Percentiles rank a stretch among this genome's conserved stretches.
Evolutionary conservation across 176 grass and related monocot genomes (phyloP).

Genomic region (bread wheat (Triticum aestivum)): DNA sequence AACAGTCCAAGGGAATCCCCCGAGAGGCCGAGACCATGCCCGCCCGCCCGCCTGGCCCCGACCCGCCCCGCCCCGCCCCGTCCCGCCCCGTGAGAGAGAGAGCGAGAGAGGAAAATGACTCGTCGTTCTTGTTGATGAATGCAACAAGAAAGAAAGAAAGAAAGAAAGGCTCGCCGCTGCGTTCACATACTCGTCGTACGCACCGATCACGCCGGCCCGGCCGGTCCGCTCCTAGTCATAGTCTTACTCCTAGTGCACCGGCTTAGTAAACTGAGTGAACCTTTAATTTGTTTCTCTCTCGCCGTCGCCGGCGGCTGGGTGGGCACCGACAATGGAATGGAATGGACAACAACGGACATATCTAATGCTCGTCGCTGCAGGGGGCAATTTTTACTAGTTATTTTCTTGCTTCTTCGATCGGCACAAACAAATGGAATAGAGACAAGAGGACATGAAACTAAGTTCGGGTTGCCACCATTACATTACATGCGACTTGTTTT

Average conservation of each 20-base stretch:
- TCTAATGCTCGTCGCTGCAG: background rate
- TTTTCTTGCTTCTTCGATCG: background rate
- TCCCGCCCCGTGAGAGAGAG: background rate
- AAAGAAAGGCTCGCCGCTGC: too few relatives aligned
- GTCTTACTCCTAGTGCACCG: background rate
- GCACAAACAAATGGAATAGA: background rate
- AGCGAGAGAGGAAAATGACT: slow-evolving; percentile 26
- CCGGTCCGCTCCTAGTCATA: background rate
- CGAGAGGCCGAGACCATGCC: background rate
- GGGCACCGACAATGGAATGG: background rate
- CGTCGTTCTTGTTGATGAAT: slow-evolving; percentile 27
- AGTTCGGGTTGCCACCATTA: background rate
- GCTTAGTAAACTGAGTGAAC: slow-evolving; percentile 39
- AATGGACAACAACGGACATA: background rate
- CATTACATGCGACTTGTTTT: background rate
- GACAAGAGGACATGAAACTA: slow-evolving; percentile 24
- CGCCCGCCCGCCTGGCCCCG: too few relatives aligned
- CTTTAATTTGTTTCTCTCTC: background rate
- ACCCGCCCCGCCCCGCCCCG: too few relatives aligned
- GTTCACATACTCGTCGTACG: background rate
- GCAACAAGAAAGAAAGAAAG: background rate
- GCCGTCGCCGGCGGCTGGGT: background rate
- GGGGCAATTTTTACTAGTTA: background rate
- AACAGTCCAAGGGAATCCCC: slow-evolving; percentile 33
- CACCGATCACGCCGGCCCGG: background rate